These are phyloP conservation scores for Suillus alpinus DNA, from an alignment of 768 basidiomycete species.

Conservation along the genomic window DNA sequence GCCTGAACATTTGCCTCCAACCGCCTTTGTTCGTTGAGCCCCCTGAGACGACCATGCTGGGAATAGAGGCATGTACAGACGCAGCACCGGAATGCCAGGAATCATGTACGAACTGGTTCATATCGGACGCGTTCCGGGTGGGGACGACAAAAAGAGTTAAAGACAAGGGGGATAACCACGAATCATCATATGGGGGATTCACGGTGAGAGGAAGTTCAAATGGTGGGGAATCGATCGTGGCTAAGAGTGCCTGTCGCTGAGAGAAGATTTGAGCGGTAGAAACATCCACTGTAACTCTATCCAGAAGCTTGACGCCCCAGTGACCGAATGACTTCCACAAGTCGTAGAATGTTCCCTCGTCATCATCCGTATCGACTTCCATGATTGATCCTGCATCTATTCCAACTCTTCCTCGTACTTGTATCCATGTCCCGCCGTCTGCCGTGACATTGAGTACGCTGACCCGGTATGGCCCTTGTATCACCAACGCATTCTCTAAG, in stretches of 20 bases:
- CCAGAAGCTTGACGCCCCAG: conserved; percentile 58
- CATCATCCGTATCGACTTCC: conserved; percentile 46
- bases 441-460: conserved; percentile 60
- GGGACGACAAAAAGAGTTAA: conserved; percentile 50
- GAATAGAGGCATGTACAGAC: conserved; percentile 42
- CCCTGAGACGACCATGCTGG: conserved; percentile 46
- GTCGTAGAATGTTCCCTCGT: conserved; percentile 42
- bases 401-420: conserved; percentile 55
- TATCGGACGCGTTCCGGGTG: conserved; percentile 45
- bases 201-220: conserved; percentile 53
- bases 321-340: conserved; percentile 68
- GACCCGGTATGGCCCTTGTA: conserved; percentile 59
- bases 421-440: conserved; percentile 58
- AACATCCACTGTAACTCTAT: conserved; percentile 54
- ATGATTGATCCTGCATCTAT: conserved; percentile 65
- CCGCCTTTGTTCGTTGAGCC: conserved; percentile 40
- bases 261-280: conserved; percentile 50
- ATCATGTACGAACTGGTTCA: conserved; percentile 51
- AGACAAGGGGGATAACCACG: conserved; percentile 60
- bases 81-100: conserved; percentile 57
- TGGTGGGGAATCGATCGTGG: conserved; percentile 44
- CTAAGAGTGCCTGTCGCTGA: conserved; percentile 38
- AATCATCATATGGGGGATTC: conserved; percentile 35
- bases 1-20: conserved; percentile 44
- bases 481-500: conserved; percentile 50